phyloP scores from a whole-genome alignment of 345 rosid genomes.

The Euphorbia pulcherrima region DNA sequence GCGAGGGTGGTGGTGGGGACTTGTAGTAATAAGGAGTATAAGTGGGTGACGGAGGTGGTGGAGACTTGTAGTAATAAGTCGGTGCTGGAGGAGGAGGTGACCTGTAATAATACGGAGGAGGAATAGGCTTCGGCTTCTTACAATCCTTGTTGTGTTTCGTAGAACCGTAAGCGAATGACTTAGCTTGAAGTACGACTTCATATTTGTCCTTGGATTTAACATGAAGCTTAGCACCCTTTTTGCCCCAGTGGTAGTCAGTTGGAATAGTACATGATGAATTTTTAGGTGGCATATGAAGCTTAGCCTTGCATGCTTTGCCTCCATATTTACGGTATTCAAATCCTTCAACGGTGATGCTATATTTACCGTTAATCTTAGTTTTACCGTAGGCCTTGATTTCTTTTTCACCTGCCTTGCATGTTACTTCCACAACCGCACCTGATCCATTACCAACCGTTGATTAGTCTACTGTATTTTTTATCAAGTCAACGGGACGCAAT shows the following conservation, averaged over 20 bases:
- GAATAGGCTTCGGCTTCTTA: conserved; percentile 14
- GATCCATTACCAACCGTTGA: neutral
- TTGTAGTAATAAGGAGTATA: neutral
- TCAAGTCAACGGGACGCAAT: neutral
- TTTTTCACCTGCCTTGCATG: conserved; percentile 23
- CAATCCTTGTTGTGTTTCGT: conserved; percentile 27
- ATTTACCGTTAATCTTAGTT: conserved; percentile 30
- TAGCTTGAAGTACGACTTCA: conserved; percentile 21
- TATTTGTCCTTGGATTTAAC: conserved; percentile 25
- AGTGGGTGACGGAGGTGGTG: conserved; percentile 25
- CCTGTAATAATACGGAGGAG: conserved; percentile 26
- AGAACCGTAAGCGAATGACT: conserved; percentile 36
- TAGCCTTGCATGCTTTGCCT: conserved; percentile 30
- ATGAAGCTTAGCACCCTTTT: conserved; percentile 18
- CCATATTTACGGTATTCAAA: conserved; percentile 28
- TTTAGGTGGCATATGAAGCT: conserved; percentile 28
- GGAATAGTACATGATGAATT: conserved; percentile 28
- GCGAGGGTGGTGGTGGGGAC: conserved; percentile 5
- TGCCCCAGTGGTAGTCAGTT: conserved; percentile 20
- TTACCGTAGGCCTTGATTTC: conserved; percentile 30
- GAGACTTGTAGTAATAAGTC: neutral
- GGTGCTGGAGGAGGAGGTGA: conserved; percentile 22
- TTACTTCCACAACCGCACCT: conserved; percentile 34
- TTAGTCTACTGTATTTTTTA: neutral
- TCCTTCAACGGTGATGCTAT: conserved; percentile 22